A percentile compares a stretch with the other conserved stretches of the same genome.
Conservation (phyloP, 2,329 filamentous ascomycete species). For the Pyricularia grisea region DNA sequence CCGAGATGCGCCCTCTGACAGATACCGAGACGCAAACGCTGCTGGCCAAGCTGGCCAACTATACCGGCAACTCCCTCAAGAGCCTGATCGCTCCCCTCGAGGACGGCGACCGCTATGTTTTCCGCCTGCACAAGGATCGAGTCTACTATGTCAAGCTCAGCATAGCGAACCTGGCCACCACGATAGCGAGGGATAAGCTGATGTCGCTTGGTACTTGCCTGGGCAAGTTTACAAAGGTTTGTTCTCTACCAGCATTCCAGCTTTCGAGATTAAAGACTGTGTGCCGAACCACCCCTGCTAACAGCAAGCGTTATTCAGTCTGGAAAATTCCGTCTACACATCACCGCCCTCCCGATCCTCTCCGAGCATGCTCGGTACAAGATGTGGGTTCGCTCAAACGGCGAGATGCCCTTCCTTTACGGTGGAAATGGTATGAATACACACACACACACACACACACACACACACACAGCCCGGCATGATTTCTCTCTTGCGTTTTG, state of each 20-base stretch:
- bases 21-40: constrained; percentile 41
- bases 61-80: constrained; percentile 79
- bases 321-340: constrained; percentile 88
- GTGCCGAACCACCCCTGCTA: background rate
- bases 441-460: no score
- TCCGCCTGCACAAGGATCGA: constrained; percentile 59
- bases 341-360: constrained; percentile 79
- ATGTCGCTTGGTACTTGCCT: constrained; percentile 85
- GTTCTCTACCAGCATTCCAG: background rate
- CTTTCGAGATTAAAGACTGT: background rate
- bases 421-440: constrained; percentile 54
- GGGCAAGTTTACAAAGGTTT: constrained; percentile 27
- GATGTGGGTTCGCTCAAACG: constrained; percentile 93
- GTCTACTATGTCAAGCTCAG: constrained; percentile 68
- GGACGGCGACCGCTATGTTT: constrained; percentile 71
- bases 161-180: constrained; percentile 84
- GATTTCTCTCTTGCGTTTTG: background rate
- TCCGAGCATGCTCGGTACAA: constrained; percentile 90
- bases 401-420: constrained; percentile 96
- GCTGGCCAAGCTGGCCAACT: constrained; percentile 89
- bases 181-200: constrained; percentile 70
- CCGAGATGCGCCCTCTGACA: constrained; percentile 15
- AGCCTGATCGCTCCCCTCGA: constrained; percentile 70
- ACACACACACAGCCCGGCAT: background rate
- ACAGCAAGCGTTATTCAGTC: constrained; percentile 38